Base-by-base conservation (phyloP, 2,329 filamentous ascomycete genomes). In the Ophiostoma montium region DNA sequence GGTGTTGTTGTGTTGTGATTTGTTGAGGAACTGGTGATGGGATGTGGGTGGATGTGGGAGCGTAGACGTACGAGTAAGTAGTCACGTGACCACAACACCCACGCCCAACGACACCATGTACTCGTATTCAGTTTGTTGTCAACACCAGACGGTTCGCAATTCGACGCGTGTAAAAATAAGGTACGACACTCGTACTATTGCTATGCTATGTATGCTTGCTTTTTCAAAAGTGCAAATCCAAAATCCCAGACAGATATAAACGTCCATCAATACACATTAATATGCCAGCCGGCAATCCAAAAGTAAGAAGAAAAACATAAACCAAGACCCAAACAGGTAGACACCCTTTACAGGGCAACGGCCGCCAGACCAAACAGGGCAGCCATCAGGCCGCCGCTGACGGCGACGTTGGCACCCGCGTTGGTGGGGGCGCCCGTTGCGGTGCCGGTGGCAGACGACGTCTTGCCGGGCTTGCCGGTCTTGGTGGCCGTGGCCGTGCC, bases 311-410 rank as follows among this genome's bases (percentile, higher is more conserved):
- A 23, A 13, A 21, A 27, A n/a, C 38, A 19, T 18, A 19, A 13
- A 16, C 16, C 16, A 41, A 15, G 27, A 27, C 19, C 19, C 23
- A 4, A 27, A 27, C n/a, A 19, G 16, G 21, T 27, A 13, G 27
- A 27, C 27, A 15, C 18, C 27, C 41, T 6, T 46, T 49, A 52
- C 50, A 52, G 47, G 35, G 50, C 50, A 52, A 43, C 47, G 18
- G 39, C 39, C 5, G 46, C 23, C 27, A 49, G 35, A 32, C 46
- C 50, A 18, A 46, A 23, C 9, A 49, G 31, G 13, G 50, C 50
- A 6, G 47, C 47, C 42, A 52, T 12, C 21, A 52, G n/a, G 27
- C 50, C 47, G 4, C 36, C 50, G 15, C 46, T 46, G 31, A 46
- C n/a, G 2, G 42, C 43, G 8, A 42, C 50, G n/a, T 42, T 36